Conservation (phyloP, 129 eudicot genomes). For the Dittrichia graveolens region DNA sequence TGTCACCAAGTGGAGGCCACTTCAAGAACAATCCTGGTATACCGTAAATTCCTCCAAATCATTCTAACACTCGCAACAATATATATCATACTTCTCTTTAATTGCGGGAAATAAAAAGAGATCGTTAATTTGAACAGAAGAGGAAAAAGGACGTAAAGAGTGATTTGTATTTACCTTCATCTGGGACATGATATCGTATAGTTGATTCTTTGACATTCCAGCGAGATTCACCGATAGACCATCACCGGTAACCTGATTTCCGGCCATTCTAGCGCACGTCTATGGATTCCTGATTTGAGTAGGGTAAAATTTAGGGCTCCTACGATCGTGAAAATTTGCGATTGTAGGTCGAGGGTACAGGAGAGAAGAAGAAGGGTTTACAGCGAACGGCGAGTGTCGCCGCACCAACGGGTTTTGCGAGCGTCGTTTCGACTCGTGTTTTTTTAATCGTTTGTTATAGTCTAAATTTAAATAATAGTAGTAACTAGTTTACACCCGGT, state of each 20-base stretch:
- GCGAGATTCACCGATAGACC: constrained; percentile 66
- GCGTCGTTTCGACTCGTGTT: too few species aligned
- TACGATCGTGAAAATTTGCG: too few species aligned
- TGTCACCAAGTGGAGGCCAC: constrained; percentile 6
- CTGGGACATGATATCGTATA: constrained; percentile 90
- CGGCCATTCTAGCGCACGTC: constrained; percentile 49
- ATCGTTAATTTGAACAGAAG: background rate
- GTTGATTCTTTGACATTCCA: constrained; percentile 90
- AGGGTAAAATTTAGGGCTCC: background rate
- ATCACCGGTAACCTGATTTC: constrained; percentile 65
- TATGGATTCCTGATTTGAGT: too few species aligned
- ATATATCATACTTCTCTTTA: background rate
- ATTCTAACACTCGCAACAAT: too few species aligned
- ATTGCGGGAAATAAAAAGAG: background rate
- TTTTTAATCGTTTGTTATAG: too few species aligned
- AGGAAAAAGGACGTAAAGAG: background rate
- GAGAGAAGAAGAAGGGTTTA: too few species aligned
- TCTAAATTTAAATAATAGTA: too few species aligned
- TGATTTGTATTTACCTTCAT: constrained; percentile 64
- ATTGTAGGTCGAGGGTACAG: too few species aligned
- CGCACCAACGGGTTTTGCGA: too few species aligned
- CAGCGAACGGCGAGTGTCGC: too few species aligned
- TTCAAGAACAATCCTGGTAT: background rate
- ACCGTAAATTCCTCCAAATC: background rate
- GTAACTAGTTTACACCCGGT: too few species aligned